Percentiles rank a stretch among this genome's conserved stretches.
phyloP scores from a whole-genome alignment of 2,329 filamentous ascomycete genomes.

The Fusarium solani-melongenae region DNA sequence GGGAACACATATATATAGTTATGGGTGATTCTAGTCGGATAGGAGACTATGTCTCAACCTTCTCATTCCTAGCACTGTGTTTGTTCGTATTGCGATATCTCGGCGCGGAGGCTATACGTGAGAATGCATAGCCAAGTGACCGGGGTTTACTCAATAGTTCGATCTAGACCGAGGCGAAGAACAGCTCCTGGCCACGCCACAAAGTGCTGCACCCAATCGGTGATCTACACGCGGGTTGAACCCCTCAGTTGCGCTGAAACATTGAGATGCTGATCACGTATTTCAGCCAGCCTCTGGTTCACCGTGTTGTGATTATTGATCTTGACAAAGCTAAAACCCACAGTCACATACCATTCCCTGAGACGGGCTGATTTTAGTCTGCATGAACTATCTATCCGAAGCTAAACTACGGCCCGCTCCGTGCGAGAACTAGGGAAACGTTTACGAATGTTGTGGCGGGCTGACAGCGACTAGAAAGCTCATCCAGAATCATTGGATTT shows the following conservation, averaged over 20 bases:
- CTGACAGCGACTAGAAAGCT: neutral
- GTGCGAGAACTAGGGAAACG: neutral
- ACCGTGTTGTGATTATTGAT: neutral
- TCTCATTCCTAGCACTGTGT: neutral
- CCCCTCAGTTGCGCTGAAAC: neutral
- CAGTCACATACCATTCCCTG: neutral
- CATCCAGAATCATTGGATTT: neutral
- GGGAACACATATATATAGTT: neutral
- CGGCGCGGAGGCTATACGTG: neutral
- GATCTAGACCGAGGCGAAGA: neutral
- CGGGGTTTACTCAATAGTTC: neutral
- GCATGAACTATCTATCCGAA: neutral
- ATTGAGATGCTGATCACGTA: neutral
- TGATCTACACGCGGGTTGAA: neutral
- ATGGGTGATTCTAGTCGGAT: neutral
- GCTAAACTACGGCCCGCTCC: neutral
- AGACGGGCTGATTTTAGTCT: neutral
- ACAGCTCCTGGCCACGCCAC: neutral
- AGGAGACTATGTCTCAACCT: neutral
- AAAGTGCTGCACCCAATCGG: neutral
- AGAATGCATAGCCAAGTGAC: neutral
- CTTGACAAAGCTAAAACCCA: neutral
- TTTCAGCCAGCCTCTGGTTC: neutral
- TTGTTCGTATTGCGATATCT: neutral
- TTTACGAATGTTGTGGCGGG: neutral